These are phyloP conservation scores for Russula virescens DNA, from an alignment of 768 basidiomycete species.

Conservation along the genomic window DNA sequence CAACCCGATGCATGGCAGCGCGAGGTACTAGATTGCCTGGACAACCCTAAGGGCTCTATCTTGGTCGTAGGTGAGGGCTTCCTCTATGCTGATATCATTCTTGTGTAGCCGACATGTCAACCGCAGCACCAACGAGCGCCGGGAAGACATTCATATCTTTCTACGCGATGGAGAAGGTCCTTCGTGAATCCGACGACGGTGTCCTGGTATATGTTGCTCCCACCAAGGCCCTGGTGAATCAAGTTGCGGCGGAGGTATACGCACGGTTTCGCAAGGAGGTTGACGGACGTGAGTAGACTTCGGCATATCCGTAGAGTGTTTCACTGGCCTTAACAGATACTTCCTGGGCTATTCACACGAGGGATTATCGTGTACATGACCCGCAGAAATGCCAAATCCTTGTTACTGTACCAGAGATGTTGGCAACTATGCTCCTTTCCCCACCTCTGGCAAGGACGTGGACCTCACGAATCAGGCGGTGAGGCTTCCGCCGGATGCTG, in stretches of 20 bases:
- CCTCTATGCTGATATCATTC: not conserved
- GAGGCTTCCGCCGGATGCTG: slow-evolving; percentile 5
- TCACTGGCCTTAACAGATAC: slow-evolving; percentile 36
- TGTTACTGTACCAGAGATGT: slow-evolving; percentile 67
- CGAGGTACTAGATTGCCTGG: slow-evolving; percentile 58
- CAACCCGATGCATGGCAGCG: slow-evolving; percentile 69
- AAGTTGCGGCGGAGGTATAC: slow-evolving; percentile 70
- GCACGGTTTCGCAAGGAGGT: slow-evolving; percentile 58
- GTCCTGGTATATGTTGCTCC: slow-evolving; percentile 70
- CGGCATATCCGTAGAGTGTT: not conserved
- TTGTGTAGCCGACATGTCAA: not conserved
- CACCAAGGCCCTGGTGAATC: slow-evolving; percentile 67
- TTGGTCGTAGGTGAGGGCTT: slow-evolving; percentile 54
- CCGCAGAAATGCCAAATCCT: slow-evolving; percentile 66
- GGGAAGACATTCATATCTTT: slow-evolving; percentile 76
- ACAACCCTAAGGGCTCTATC: slow-evolving; percentile 46
- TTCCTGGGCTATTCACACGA: slow-evolving; percentile 61
- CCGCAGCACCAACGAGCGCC: slow-evolving; percentile 59
- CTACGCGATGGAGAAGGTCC: slow-evolving; percentile 69
- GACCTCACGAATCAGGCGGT: slow-evolving; percentile 61
- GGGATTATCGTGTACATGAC: slow-evolving; percentile 58
- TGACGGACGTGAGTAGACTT: slow-evolving; percentile 37
- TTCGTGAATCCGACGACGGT: slow-evolving; percentile 58
- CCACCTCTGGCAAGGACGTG: slow-evolving; percentile 56
- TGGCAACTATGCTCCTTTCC: slow-evolving; percentile 63